Conservation (phyloP, 2,329 filamentous ascomycete species). For the Cordyceps tenuipes region DNA sequence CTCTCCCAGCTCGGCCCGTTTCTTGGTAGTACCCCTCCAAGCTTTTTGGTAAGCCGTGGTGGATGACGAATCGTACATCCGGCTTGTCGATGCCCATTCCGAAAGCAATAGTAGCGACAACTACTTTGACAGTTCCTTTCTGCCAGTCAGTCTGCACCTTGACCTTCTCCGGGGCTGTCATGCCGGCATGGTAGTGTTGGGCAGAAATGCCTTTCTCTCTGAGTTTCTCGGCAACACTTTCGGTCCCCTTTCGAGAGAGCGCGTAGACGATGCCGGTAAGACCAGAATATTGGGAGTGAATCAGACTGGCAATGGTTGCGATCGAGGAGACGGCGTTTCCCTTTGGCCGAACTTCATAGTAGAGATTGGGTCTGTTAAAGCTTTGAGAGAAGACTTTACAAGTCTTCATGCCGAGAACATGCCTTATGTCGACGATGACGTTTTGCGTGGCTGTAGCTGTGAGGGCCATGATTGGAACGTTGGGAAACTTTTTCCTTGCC, state of each 20-base stretch:
- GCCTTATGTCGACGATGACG: constrained; percentile 83
- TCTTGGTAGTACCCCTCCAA: constrained; percentile 98
- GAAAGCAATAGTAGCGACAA: constrained; percentile 96
- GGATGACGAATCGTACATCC: constrained; percentile 92
- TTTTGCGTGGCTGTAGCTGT: constrained; percentile 93
- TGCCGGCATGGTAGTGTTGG: constrained; percentile 76
- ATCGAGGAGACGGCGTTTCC: constrained; percentile 41
- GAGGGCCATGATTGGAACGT: constrained; percentile 85
- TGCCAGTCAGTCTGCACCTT: constrained; percentile 78
- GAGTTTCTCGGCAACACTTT: constrained; percentile 68
- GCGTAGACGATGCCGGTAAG: constrained; percentile 92
- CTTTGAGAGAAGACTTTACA: constrained; percentile 82
- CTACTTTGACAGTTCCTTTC: constrained; percentile 67
- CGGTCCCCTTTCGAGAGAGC: constrained; percentile 74
- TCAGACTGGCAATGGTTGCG: constrained; percentile 52
- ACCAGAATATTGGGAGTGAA: constrained; percentile 58
- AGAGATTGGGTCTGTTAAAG: constrained; percentile 93
- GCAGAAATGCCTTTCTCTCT: constrained; percentile 59
- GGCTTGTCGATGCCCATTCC: constrained; percentile 99
- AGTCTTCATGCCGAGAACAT: constrained; percentile 74
- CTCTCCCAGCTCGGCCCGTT: constrained; percentile 87
- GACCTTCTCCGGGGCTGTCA: constrained; percentile 60
- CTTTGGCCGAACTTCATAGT: constrained; percentile 76
- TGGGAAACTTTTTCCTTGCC: constrained; percentile 62
- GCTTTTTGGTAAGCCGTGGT: constrained; percentile 87